A percentile compares a stretch with the other conserved stretches of the same genome.
Conservation (phyloP, 2,329 filamentous ascomycete species). For the Rhinocladiella mackenziei region DNA sequence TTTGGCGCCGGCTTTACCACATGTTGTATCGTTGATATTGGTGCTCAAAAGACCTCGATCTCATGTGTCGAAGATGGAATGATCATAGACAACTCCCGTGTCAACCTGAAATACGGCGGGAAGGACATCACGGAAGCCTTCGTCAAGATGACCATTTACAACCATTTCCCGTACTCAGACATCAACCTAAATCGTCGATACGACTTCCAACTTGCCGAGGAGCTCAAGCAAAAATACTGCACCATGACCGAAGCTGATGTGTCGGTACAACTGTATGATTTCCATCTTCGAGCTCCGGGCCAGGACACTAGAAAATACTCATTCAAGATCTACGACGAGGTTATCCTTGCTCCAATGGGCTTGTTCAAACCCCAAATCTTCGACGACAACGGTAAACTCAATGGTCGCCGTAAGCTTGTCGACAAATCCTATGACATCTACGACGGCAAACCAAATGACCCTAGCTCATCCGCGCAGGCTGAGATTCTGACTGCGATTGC, state of each 20-base stretch:
- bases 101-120: slow-evolving; percentile 93
- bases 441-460: slow-evolving; percentile 88
- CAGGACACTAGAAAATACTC: slow-evolving; percentile 88
- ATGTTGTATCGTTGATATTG: slow-evolving; percentile 92
- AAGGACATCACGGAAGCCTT: slow-evolving; percentile 91
- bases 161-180: slow-evolving; percentile 91
- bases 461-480: slow-evolving; percentile 76
- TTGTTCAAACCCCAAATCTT: slow-evolving; percentile 87
- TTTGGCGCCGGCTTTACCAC: slow-evolving; percentile 94
- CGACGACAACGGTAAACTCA: slow-evolving; percentile 67
- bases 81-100: slow-evolving; percentile 85
- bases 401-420: slow-evolving; percentile 73
- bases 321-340: slow-evolving; percentile 97
- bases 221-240: slow-evolving; percentile 89
- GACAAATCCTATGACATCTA: slow-evolving; percentile 90
- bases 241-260: slow-evolving; percentile 88
- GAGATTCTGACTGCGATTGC: slow-evolving; percentile 55
- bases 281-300: slow-evolving; percentile 82
- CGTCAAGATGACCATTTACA: slow-evolving; percentile 95
- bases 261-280: slow-evolving; percentile 81
- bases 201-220: slow-evolving; percentile 89
- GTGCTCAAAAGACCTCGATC: slow-evolving; percentile 94
- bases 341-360: slow-evolving; percentile 91
- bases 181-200: slow-evolving; percentile 88
- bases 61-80: slow-evolving; percentile 96